Evolutionary conservation across 192 early-diverging fungal species (phyloP), one percentile per base, ranked within the genome.

Genomic region (Podila clonocystis): DNA sequence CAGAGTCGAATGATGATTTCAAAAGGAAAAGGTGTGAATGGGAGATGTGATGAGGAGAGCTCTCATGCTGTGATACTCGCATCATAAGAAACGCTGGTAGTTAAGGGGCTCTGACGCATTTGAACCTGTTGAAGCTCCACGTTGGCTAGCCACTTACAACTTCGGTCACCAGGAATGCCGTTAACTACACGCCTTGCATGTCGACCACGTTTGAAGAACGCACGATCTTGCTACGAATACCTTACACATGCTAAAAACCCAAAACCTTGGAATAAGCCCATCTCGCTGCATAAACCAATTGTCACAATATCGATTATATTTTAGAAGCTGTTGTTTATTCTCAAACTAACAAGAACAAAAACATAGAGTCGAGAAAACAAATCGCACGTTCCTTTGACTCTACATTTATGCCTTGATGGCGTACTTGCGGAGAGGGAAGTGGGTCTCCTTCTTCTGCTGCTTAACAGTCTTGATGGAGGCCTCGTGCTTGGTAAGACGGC

Each of bases 341-440:
- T 48, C 41, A 26, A 26, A 45, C n/a, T 15, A 49, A 49, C 24
- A 65, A 50, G 28, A 65, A 45, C 41, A 60, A 66, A 29, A 41
- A 15, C 41, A 49, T 59, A 34, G 20, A 72, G 62, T 63, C 60
- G 31, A 33, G 34, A 55, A 45, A 63, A 55, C 50, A 48, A 72
- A 62, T 58, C 17, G 22, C 55, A 15, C 62, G 70, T 62, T 65
- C 63, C 41, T 45, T 36, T 45, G 62, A 4, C 60, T 62, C 60
- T 57, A 22, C 38, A 82, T 82, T 89, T 92, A 95, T 60, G 93
- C 93, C 89, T 94, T 94, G 85, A 95, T 85, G 72, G 94, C 95
- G 76, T 89, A 97, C 93, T 95, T 95, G 86, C 98, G 96, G 67
- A 86, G 90, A 74, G 95, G 93, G 91, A 97, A 97, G 91, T 96